These are phyloP conservation scores for Diaporthe amygdali DNA, from an alignment of 2,329 filamentous ascomycete species.

Conservation along the genomic window DNA sequence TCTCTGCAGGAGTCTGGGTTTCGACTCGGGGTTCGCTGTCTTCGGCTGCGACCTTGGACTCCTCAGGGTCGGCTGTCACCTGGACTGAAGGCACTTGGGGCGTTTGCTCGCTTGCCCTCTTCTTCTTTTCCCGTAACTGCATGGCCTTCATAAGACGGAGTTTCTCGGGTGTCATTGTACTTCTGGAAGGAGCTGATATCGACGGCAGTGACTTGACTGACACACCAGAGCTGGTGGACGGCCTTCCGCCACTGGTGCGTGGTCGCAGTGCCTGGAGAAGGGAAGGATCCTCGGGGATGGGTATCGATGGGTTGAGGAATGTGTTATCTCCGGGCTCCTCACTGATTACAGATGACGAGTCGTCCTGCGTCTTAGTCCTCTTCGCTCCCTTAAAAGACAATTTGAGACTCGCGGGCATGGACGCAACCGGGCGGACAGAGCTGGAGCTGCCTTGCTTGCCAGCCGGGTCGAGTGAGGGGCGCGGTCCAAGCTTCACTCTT, in stretches of 20 bases:
- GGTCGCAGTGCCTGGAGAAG: conserved; percentile 35
- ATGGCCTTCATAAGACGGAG: conserved; percentile 92
- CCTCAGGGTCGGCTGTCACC: conserved; percentile 24
- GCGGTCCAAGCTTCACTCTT: conserved; percentile 88
- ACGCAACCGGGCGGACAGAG: conserved; percentile 74
- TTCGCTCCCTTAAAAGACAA: conserved; percentile 64
- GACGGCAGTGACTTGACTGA: conserved; percentile 46
- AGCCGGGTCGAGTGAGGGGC: conserved; percentile 73
- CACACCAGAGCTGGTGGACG: conserved; percentile 51
- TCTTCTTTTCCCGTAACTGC: conserved; percentile 85
- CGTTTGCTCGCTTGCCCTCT: conserved; percentile 44
- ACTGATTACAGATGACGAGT: conserved; percentile 36
- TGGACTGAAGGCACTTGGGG: conserved; percentile 33
- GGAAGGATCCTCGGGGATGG: conserved; percentile 41
- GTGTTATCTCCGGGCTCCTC: conserved; percentile 44
- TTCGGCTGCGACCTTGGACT: conserved; percentile 43
- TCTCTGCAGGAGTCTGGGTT: conserved; percentile 24
- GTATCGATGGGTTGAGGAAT: conserved; percentile 40
- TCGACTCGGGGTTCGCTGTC: conserved; percentile 20
- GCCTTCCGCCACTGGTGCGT: conserved; percentile 40
- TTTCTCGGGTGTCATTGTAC: conserved; percentile 83
- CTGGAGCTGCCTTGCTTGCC: conserved; percentile 65
- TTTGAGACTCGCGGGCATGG: conserved; percentile 82
- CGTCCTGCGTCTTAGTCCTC: conserved; percentile 50
- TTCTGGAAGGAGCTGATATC: conserved; percentile 40